These are phyloP conservation scores for Malus hybrid DNA, from an alignment of 331 rosid genomes.

Conservation along the genomic window DNA sequence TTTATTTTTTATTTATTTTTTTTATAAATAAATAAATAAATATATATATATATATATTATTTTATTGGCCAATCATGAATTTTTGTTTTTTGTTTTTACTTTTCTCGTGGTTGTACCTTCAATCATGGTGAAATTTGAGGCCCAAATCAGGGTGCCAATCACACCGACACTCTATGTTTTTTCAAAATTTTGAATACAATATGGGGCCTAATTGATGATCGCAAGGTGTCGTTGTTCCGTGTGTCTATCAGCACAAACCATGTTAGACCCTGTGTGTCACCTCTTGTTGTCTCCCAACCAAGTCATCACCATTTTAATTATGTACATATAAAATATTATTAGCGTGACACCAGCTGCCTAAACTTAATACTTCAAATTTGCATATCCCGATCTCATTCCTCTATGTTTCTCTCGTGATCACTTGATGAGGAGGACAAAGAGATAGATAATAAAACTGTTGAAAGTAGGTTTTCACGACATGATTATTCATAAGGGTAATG, in stretches of 20 bases:
- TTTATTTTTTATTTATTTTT: too few relatives aligned
- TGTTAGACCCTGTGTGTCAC: not conserved
- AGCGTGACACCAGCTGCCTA: not conserved
- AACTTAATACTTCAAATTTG: not conserved
- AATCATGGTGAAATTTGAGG: not conserved
- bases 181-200: too few relatives aligned
- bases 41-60: too few relatives aligned
- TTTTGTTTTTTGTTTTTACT: not conserved
- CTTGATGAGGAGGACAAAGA: not conserved
- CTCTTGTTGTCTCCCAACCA: not conserved
- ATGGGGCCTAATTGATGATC: not conserved
- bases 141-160: not conserved
- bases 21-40: too few relatives aligned
- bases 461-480: not conserved
- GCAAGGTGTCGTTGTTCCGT: not conserved
- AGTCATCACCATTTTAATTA: not conserved
- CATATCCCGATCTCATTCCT: not conserved
- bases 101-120: not conserved
- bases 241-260: not conserved
- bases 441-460: not conserved
- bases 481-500: not conserved
- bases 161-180: not conserved
- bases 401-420: not conserved
- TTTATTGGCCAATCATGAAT: too few relatives aligned
- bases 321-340: not conserved